Base-by-base conservation (phyloP, 371 early-diverging fungal genomes). In the Phascolomyces articulosus region DNA sequence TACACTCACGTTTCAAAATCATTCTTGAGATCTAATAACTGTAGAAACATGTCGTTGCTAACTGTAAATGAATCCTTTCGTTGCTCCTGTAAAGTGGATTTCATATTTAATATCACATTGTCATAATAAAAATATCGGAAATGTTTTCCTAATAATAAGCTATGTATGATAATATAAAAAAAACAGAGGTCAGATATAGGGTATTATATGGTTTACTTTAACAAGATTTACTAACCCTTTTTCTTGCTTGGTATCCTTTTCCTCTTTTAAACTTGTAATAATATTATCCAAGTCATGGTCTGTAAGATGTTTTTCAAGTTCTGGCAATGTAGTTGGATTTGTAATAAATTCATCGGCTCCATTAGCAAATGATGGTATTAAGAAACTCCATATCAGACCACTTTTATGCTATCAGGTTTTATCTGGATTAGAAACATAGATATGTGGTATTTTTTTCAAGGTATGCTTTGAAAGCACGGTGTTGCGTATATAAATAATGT, bases 1-100 rank as follows among this genome's bases (percentile, higher is more conserved):
- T n/a, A n/a, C n/a, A 53, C 57, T 40, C 67, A 81, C 72, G 77
- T 71, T 29, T 81, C 81, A 66, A 87, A 85, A 56, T 87, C 88
- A 15, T 81, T 72, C 41, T 80, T 85, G 21, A 87, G 66, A 55
- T 85, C 82, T 28, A 87, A 51, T 38, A 87, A 47, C n/a, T 80
- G 80, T 26, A 79, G 59, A 15, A 83, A 40, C 70, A 79, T 80
- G 4, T 83, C 80, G 58, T 80, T 76, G 49, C 72, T 74, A 27
- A 80, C 44, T 40, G 66, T 49, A 65, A 69, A 34, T 7, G 60
- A 23, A 65, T 68, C 56, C 59, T 69, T 44, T 61, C 57, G 29
- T 51, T 65, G 21, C 55, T 75, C 71, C n/a, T 69, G 57, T 60
- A 78, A 40, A 20, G 80, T 78, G 0, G 75, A 72, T 58, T 77